Percentiles rank a stretch among this genome's conserved stretches.
These are phyloP conservation scores for Trichoderma semiorbis DNA, from an alignment of 2,329 filamentous ascomycete species.

Conservation along the genomic window DNA sequence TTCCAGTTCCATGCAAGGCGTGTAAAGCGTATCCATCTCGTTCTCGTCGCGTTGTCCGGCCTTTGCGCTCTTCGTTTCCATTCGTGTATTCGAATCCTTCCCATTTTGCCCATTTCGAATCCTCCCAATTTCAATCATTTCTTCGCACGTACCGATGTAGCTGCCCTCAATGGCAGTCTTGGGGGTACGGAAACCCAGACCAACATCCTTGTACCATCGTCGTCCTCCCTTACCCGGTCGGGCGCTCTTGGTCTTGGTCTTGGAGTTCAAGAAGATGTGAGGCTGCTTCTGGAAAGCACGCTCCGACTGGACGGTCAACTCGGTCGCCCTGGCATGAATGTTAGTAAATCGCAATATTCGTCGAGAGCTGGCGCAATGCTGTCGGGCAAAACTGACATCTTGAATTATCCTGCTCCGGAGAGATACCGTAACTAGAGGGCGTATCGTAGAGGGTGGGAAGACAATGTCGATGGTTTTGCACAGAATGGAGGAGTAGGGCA, in stretches of 20 bases:
- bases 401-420: slow-evolving; percentile 40
- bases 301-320: slow-evolving; percentile 99
- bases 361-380: slow-evolving; percentile 21
- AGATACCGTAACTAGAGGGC: slow-evolving; percentile 39
- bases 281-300: slow-evolving; percentile 99
- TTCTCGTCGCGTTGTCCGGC: not conserved
- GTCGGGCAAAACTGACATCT: slow-evolving; percentile 38
- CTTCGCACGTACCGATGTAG: slow-evolving; percentile 86
- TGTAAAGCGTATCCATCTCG: not conserved
- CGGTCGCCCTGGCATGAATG: slow-evolving; percentile 73
- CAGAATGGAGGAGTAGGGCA: slow-evolving; percentile 38
- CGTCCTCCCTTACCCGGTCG: slow-evolving; percentile 87
- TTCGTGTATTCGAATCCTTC: not conserved
- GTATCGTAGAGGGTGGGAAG: slow-evolving; percentile 38
- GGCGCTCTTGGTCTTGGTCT: slow-evolving; percentile 80
- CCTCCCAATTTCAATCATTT: slow-evolving; percentile 11
- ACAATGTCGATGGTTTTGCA: slow-evolving; percentile 36
- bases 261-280: slow-evolving; percentile 99
- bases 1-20: not conserved
- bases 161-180: slow-evolving; percentile 97
- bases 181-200: slow-evolving; percentile 98
- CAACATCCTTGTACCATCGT: slow-evolving; percentile 98
- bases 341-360: slow-evolving; percentile 29
- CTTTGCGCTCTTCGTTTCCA: not conserved
- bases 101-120: not conserved